Evolutionary conservation across 2,329 filamentous ascomycete species (phyloP).

Genomic region (Torrubiellomyces zombiae): DNA sequence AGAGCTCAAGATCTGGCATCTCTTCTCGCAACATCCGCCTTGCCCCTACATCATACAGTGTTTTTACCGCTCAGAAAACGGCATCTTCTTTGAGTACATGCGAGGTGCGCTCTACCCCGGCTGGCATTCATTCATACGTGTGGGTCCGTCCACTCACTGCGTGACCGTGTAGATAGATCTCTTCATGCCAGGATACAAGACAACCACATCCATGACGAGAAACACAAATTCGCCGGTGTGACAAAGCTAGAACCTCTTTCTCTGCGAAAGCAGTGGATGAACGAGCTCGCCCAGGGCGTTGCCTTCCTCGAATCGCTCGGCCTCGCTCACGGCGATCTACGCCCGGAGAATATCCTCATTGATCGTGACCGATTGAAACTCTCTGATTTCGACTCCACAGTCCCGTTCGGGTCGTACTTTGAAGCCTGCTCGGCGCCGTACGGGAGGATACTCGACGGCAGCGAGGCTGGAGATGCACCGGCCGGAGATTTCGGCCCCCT

Average conservation of each 20-base stretch:
- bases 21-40: constrained; percentile 1
- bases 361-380: constrained; percentile 1
- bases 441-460: constrained; percentile 1
- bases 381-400: constrained; percentile 1
- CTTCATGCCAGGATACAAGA: constrained; percentile 1
- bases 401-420: constrained; percentile 1
- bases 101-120: constrained; percentile 1
- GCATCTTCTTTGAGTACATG: constrained; percentile 1
- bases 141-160: constrained; percentile 1
- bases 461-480: constrained; percentile 1
- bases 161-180: constrained; percentile 1
- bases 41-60: constrained; percentile 1
- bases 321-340: constrained; percentile 1
- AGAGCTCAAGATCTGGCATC: constrained; percentile 1
- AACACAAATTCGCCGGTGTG: not conserved
- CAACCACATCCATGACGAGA: constrained; percentile 1
- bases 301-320: constrained; percentile 1
- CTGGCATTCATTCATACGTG: no score
- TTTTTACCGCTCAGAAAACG: not conserved
- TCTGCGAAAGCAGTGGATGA: constrained; percentile 1
- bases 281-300: constrained; percentile 1
- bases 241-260: constrained; percentile 1
- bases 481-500: not conserved
- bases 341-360: constrained; percentile 1
- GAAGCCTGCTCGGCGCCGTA: constrained; percentile 1